Percentiles rank a stretch among this genome's conserved stretches.
Evolutionary conservation across 805 yeast species (phyloP).

Genomic region (Hanseniaspora singularis): DNA sequence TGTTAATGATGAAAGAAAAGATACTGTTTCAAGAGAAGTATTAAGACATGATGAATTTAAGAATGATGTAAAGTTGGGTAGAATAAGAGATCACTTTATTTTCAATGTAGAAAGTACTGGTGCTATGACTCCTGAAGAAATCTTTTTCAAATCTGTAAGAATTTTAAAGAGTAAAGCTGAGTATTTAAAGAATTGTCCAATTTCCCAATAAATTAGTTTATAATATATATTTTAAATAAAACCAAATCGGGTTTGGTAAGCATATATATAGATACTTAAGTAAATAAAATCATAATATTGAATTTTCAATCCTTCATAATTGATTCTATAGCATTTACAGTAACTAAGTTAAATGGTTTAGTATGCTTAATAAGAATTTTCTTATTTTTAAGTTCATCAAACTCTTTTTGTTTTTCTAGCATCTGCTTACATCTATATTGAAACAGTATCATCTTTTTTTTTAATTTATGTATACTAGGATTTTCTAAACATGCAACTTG

Average conservation of each 20-base stretch:
- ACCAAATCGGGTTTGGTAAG: not conserved
- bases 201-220: slow-evolving; percentile 37
- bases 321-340: slow-evolving; percentile 7
- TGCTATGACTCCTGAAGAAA: slow-evolving; percentile 94
- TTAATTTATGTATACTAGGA: slow-evolving; percentile 16
- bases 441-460: not conserved
- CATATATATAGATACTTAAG: too few species aligned
- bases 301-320: not conserved
- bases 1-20: slow-evolving; percentile 83
- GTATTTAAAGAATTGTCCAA: slow-evolving; percentile 66
- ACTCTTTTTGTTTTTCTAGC: not conserved
- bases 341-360: slow-evolving; percentile 16
- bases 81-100: slow-evolving; percentile 84
- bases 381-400: not conserved
- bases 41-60: slow-evolving; percentile 84
- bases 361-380: slow-evolving; percentile 3
- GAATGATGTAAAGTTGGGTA: slow-evolving; percentile 80
- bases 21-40: slow-evolving; percentile 94
- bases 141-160: slow-evolving; percentile 80
- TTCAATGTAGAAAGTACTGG: slow-evolving; percentile 93
- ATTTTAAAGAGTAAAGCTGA: slow-evolving; percentile 76
- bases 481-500: slow-evolving; percentile 24
- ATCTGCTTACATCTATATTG: slow-evolving; percentile 8
- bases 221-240: slow-evolving; percentile 3
- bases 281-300: not conserved